Base-by-base conservation (phyloP, 1,139 yeast genomes). In the Suhomyces atakaporum region DNA sequence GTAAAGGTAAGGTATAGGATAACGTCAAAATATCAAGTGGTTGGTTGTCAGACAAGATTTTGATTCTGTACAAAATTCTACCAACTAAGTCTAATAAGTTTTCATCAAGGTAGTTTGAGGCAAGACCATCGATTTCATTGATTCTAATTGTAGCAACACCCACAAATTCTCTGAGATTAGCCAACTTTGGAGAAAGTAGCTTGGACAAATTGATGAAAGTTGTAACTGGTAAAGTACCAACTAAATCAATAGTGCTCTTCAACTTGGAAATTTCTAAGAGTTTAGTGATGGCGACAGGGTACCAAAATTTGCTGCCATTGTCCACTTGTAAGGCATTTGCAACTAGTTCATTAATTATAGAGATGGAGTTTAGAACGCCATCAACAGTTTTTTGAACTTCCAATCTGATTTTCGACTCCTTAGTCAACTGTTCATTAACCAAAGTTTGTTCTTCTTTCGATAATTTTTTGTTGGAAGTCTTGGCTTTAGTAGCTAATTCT, bases 231-330 rank as follows among this genome's bases (percentile, higher is more conserved):
- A 53, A 44, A 29, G 52, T 49, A 1, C 70, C 74, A 20, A 81
- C 60, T 4, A 85, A 54, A 7, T 57, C 59, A 16, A 60, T 44
- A 20, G 73, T 59, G 9, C 66, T 51, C 1, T 62, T 49, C 11
- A 63, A 51, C 25, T 66, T 56, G 7, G 75, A 49, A 13, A 81
- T 54, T 1, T 54, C 58, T 27, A 81, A 60, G 15, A 81, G 51
- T 21, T 61, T 58, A 7, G 68, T 55, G 4, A 81, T 73, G 2
- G 88, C 81, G 20, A 68, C 62, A 0, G 92, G 86, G 54, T 75
- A 84, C 97, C 97, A 90, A 25, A 52, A 47, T 2, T 69, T 62
- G 30, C 77, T 63, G n/a, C 94, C 94, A 50, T 86, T 88, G 32
- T 83, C 82, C 10, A 83, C 80, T 13, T 62, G 50, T 24, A 52